A percentile compares a stretch with the other conserved stretches of the same genome.
Evolutionary conservation across 2,329 filamentous ascomycete genomes (phyloP).

Genomic region (Colletotrichum neosansevieriae): DNA sequence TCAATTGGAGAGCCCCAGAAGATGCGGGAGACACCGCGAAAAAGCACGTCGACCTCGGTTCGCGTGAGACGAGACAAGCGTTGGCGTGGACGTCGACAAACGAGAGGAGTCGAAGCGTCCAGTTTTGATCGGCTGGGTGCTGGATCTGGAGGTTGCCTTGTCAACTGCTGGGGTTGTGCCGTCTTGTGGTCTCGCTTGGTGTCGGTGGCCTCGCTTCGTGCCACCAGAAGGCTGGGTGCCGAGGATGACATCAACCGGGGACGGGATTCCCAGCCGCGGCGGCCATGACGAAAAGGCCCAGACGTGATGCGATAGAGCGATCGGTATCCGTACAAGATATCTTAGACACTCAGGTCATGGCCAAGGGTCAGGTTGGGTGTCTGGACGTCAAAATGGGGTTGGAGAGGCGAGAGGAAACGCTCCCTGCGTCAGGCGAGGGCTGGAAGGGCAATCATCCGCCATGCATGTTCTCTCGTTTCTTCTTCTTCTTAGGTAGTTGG

Average conservation of each 20-base stretch:
- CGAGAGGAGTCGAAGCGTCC: background rate
- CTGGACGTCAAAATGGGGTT: background rate
- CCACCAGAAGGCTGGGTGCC: slow-evolving; percentile 31
- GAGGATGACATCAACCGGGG: slow-evolving; percentile 36
- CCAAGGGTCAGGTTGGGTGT: background rate
- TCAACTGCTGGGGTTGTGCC: too few species aligned
- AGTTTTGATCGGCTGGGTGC: slow-evolving; percentile 17
- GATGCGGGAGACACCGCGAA: slow-evolving; percentile 2
- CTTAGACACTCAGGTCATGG: too few species aligned
- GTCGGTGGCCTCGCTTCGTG: slow-evolving; percentile 28
- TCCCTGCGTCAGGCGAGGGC: slow-evolving; percentile 29
- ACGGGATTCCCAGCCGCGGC: slow-evolving; percentile 7
- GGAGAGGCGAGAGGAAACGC: slow-evolving; percentile 19
- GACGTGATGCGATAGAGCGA: background rate
- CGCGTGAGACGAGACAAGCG: slow-evolving; percentile 15
- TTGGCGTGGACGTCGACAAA: background rate
- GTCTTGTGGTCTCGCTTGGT: slow-evolving; percentile 22
- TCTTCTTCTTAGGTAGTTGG: background rate
- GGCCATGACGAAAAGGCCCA: slow-evolving; percentile 9
- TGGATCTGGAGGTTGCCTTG: slow-evolving; percentile 13
- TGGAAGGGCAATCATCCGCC: slow-evolving; percentile 6
- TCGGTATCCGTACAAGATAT: too few species aligned
- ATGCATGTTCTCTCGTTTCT: slow-evolving; percentile 11
- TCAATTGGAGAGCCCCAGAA: slow-evolving; percentile 1
- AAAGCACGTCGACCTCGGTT: slow-evolving; percentile 8